Evolutionary conservation across 2,329 filamentous ascomycete genomes (phyloP).

Genomic region (Penicillium sp.): DNA sequence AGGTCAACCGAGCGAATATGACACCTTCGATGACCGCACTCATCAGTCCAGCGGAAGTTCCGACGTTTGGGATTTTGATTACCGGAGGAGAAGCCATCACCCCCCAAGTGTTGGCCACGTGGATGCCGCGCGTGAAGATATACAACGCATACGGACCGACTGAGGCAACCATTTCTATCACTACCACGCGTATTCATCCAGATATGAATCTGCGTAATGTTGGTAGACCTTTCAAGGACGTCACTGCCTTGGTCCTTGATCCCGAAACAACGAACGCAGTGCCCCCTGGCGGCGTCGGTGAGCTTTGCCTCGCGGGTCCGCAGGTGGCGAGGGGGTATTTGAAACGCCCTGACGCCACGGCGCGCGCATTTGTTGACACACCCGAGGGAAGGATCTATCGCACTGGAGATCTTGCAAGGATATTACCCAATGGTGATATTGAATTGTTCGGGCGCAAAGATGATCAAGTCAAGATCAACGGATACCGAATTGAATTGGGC

Average conservation of each 20-base stretch:
- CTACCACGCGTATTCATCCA: background rate
- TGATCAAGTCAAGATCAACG: background rate
- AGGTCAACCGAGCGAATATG: background rate
- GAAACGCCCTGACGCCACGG: background rate
- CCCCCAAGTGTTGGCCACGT: background rate
- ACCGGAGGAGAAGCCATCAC: background rate
- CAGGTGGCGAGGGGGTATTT: background rate
- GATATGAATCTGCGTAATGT: too few species aligned
- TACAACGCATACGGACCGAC: slow-evolving; percentile 1
- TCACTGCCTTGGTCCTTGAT: background rate
- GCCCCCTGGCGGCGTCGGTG: background rate
- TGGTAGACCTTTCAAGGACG: too few species aligned
- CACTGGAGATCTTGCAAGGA: background rate
- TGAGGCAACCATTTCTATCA: background rate
- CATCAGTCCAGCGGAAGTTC: background rate
- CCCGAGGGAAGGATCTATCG: background rate
- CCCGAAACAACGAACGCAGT: background rate
- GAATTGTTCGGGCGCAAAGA: background rate
- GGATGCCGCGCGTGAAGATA: background rate
- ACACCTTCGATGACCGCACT: slow-evolving; percentile 1
- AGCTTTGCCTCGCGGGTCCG: background rate
- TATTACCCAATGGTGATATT: background rate
- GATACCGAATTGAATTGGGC: background rate
- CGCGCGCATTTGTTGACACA: background rate
- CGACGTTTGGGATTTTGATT: background rate